Percentiles rank a stretch among this genome's conserved stretches.
Conservation (phyloP, 2,329 filamentous ascomycete genomes). For the Trichothecium sympodiale region DNA sequence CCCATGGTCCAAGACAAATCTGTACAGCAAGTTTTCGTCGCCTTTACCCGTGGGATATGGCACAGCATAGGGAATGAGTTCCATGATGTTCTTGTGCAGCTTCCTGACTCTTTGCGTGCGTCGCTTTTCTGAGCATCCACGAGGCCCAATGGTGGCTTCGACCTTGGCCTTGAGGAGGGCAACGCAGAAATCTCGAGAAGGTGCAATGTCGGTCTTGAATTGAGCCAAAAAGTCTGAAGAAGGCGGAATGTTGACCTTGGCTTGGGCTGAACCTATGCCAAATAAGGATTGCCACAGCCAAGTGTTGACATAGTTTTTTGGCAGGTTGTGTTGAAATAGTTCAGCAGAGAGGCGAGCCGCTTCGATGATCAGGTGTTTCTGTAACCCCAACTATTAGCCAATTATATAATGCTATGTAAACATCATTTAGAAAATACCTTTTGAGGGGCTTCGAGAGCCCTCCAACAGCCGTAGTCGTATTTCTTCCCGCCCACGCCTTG, state of each 20-base stretch:
- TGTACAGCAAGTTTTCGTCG: slow-evolving; percentile 11
- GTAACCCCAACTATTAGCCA: neutral
- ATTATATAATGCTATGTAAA: too few species aligned
- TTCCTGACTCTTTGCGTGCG: neutral
- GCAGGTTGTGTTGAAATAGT: slow-evolving; percentile 10
- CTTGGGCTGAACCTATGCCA: slow-evolving; percentile 11
- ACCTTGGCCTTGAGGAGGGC: slow-evolving; percentile 15
- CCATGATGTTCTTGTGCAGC: slow-evolving; percentile 13
- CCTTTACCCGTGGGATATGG: slow-evolving; percentile 1
- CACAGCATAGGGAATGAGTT: slow-evolving; percentile 12
- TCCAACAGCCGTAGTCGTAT: slow-evolving; percentile 6
- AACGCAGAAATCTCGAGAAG: slow-evolving; percentile 17
- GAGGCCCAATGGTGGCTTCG: slow-evolving; percentile 14
- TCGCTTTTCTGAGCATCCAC: slow-evolving; percentile 11
- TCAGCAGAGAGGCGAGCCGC: slow-evolving; percentile 9
- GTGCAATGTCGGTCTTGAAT: too few species aligned
- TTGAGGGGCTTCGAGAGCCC: neutral
- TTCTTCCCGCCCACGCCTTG: slow-evolving; percentile 2
- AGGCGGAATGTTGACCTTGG: too few species aligned
- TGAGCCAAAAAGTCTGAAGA: too few species aligned
- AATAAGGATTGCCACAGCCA: slow-evolving; percentile 14
- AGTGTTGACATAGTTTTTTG: slow-evolving; percentile 7
- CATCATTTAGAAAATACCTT: too few species aligned
- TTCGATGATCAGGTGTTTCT: slow-evolving; percentile 10
- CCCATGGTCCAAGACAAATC: slow-evolving; percentile 21